A percentile compares a stretch with the other conserved stretches of the same genome.
Conservation (phyloP, 2,329 filamentous ascomycete species). For the Talaromyces sp. region DNA sequence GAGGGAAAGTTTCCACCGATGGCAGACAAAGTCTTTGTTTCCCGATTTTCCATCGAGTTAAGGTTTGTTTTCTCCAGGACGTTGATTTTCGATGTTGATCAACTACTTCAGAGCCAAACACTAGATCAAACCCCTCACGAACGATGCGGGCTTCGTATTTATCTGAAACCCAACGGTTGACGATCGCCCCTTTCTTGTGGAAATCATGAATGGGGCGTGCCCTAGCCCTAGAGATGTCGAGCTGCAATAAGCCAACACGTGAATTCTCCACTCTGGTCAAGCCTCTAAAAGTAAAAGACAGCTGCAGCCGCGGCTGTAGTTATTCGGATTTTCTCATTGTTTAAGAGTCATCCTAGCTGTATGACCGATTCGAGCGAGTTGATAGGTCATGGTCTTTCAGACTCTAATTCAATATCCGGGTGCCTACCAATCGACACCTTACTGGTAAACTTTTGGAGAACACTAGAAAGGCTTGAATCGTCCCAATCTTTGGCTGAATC, state of each 20-base stretch:
- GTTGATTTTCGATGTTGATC: background rate
- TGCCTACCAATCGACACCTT: no score
- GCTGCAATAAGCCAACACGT: background rate
- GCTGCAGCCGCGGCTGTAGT: no score
- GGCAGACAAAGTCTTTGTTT: background rate
- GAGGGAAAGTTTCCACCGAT: background rate
- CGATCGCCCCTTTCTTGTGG: background rate
- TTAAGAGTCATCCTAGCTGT: no score
- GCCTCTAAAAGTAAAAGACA: background rate
- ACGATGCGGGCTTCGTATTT: background rate
- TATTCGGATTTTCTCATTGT: no score
- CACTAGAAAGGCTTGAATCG: no score
- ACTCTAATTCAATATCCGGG: no score
- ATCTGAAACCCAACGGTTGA: background rate
- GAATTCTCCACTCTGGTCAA: background rate
- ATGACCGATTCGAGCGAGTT: no score
- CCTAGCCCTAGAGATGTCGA: slow-evolving; percentile 1
- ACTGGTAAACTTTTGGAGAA: no score
- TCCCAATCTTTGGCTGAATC: no score
- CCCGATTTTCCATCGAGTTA: no score
- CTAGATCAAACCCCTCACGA: background rate
- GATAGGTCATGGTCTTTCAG: no score
- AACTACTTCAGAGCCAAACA: background rate
- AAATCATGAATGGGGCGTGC: slow-evolving; percentile 1
- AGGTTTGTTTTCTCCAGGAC: no score